Percentiles rank a stretch among this genome's conserved stretches.
Evolutionary conservation across 129 eudicot genomes (phyloP).

Genomic region (Oenanthe sinensis): DNA sequence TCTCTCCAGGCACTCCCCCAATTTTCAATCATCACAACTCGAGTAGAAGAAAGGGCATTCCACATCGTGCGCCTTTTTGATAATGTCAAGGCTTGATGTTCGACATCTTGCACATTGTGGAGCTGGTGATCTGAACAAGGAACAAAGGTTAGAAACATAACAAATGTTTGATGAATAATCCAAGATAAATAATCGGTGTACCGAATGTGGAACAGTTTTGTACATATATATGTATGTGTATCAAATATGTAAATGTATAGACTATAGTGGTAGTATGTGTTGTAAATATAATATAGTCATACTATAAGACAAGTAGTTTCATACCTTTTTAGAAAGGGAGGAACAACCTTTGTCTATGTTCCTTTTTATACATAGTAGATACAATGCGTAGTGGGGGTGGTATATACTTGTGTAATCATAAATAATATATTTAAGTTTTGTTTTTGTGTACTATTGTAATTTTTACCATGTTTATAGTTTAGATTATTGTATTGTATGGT

Average conservation of each 20-base stretch:
- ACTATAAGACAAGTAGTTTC: background rate
- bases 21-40: slow-evolving; percentile 53
- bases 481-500: too few species aligned
- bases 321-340: background rate
- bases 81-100: background rate
- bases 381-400: background rate
- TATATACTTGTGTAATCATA: background rate
- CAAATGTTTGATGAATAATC: background rate
- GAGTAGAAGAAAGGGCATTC: slow-evolving; percentile 71
- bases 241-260: background rate
- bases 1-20: slow-evolving; percentile 79
- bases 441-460: background rate
- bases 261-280: background rate
- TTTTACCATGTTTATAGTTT: too few species aligned
- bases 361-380: background rate
- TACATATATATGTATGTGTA: background rate
- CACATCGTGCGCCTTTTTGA: slow-evolving; percentile 76
- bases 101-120: background rate
- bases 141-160: background rate
- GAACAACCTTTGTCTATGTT: background rate
- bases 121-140: background rate
- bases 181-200: background rate
- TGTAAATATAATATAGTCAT: background rate
- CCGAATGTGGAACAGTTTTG: background rate
- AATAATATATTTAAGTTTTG: background rate